Evolutionary conservation across 2,329 filamentous ascomycete species (phyloP).

Genomic region (Claviceps sp.): DNA sequence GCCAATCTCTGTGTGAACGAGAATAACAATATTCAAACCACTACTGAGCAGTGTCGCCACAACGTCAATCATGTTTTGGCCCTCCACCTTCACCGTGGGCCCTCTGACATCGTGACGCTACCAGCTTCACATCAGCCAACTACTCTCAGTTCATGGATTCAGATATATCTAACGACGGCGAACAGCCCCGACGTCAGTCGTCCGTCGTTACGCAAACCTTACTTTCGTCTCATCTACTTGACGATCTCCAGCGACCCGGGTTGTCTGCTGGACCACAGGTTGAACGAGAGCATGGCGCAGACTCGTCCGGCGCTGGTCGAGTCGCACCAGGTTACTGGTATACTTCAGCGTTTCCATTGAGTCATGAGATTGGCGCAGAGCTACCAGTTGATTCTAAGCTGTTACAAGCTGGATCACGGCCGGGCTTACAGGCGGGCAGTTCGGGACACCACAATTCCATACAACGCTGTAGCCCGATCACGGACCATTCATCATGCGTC

Average conservation of each 20-base stretch:
- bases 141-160: conserved; percentile 16
- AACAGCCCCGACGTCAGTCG: conserved; percentile 14
- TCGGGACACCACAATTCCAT: conserved; percentile 12
- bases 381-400: conserved; percentile 41
- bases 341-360: conserved; percentile 27
- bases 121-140: neutral
- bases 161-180: conserved; percentile 12
- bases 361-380: conserved; percentile 23
- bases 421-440: conserved; percentile 28
- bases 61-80: neutral
- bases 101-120: conserved; percentile 3
- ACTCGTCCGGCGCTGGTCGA: conserved; percentile 16
- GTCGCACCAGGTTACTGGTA: conserved; percentile 41
- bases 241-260: neutral
- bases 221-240: conserved; percentile 9
- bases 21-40: no score
- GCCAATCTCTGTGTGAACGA: no score
- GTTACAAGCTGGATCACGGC: conserved; percentile 41
- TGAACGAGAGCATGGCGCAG: conserved; percentile 4
- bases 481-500: conserved; percentile 17
- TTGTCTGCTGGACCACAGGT: neutral
- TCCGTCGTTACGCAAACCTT: conserved; percentile 64
- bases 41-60: neutral
- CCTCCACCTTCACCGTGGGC: neutral
- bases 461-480: conserved; percentile 18